These are phyloP conservation scores for Tuber aestivum DNA, from an alignment of 495 filamentous ascomycete genomes.

Conservation along the genomic window DNA sequence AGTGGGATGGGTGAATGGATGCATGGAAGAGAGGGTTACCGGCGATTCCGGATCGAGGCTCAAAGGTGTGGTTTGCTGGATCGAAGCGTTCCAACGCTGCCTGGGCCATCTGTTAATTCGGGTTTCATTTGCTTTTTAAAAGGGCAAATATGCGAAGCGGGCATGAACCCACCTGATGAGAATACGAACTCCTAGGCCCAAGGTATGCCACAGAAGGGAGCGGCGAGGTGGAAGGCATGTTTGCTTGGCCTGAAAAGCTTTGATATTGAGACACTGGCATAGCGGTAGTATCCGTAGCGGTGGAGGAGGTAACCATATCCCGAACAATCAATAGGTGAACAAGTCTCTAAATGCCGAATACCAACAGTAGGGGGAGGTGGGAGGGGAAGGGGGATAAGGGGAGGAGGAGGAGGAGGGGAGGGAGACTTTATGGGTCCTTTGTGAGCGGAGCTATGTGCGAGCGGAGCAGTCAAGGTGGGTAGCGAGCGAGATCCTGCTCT, in stretches of 20 bases:
- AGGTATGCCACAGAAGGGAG: conserved; percentile 63
- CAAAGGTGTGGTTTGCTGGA: conserved; percentile 50
- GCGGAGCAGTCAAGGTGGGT: neutral
- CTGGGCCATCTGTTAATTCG: conserved; percentile 45
- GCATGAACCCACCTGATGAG: conserved; percentile 67
- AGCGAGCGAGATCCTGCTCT: neutral
- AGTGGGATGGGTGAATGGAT: conserved; percentile 2
- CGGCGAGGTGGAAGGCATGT: neutral
- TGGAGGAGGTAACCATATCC: neutral
- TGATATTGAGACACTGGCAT: neutral
- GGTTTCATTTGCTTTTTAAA: neutral
- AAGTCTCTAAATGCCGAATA: neutral
- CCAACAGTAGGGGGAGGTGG: neutral
- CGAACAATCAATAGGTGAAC: neutral
- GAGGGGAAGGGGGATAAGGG: neutral
- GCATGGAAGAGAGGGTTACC: conserved; percentile 46
- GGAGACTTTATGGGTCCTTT: neutral
- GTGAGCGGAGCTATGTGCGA: neutral
- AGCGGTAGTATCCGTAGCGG: neutral
- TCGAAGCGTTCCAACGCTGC: conserved; percentile 63
- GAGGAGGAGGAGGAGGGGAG: neutral
- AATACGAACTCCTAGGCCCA: conserved; percentile 79
- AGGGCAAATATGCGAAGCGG: neutral
- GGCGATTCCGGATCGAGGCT: conserved; percentile 57
- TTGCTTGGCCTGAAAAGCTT: neutral